These are phyloP conservation scores for Cymbopogon flexuosus DNA, from an alignment of 202 grass and related monocot species.

Conservation along the genomic window DNA sequence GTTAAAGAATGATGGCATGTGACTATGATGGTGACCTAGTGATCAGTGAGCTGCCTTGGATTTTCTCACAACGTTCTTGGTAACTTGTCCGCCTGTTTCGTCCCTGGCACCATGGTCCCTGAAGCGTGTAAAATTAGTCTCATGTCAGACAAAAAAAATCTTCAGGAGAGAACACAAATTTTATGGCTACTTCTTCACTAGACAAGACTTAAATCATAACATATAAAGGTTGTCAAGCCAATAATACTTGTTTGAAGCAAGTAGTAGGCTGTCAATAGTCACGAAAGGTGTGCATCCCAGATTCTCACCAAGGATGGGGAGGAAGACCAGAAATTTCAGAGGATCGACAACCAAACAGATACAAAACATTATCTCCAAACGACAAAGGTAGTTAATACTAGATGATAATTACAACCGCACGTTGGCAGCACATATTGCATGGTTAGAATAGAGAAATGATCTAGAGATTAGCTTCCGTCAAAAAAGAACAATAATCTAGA, in stretches of 20 bases:
- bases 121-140: background rate
- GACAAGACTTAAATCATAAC: background rate
- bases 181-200: background rate
- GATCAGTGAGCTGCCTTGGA: conserved; percentile 28
- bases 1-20: conserved; percentile 34
- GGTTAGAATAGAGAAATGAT: conserved; percentile 11
- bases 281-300: conserved; percentile 25
- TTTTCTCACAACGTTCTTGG: conserved; percentile 27
- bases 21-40: conserved; percentile 36
- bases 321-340: conserved; percentile 12
- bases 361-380: conserved; percentile 30
- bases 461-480: background rate
- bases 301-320: background rate
- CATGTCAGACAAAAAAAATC: background rate
- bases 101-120: conserved; percentile 1
- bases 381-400: conserved; percentile 43
- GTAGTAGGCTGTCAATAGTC: conserved; percentile 23
- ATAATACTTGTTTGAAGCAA: background rate
- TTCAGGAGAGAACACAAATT: background rate
- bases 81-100: conserved; percentile 8
- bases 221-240: conserved; percentile 7
- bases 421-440: conserved; percentile 5
- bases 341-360: conserved; percentile 30
- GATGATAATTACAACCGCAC: background rate
- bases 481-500: background rate